Percentiles rank a stretch among this genome's conserved stretches.
These are phyloP conservation scores for Purpureocillium takamizusanense DNA, from an alignment of 2,329 filamentous ascomycete genomes.

Conservation along the genomic window DNA sequence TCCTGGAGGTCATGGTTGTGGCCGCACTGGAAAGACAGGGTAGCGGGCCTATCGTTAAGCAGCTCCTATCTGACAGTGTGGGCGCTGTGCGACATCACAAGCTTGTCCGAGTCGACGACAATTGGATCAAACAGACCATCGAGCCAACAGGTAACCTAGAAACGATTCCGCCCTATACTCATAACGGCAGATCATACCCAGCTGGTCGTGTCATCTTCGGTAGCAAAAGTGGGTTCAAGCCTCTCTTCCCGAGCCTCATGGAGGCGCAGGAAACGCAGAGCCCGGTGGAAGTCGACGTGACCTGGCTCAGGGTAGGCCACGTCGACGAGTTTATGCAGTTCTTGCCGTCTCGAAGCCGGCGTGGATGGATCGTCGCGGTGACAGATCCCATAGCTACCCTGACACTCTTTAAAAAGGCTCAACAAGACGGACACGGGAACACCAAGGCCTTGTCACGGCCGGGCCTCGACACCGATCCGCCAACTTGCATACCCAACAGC, in stretches of 20 bases:
- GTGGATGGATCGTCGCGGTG: slow-evolving; percentile 16
- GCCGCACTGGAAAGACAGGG: slow-evolving; percentile 11
- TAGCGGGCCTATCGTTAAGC: neutral
- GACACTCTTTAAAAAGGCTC: slow-evolving; percentile 12
- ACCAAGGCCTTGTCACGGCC: neutral
- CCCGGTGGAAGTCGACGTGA: slow-evolving; percentile 20
- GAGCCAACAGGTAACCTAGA: slow-evolving; percentile 24
- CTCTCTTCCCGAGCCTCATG: slow-evolving; percentile 17
- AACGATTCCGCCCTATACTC: slow-evolving; percentile 23
- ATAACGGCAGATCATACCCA: slow-evolving; percentile 11
- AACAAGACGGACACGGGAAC: slow-evolving; percentile 14
- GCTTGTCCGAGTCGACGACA: neutral
- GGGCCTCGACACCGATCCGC: neutral
- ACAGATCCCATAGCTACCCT: slow-evolving; percentile 14
- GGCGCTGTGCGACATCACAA: slow-evolving; percentile 22
- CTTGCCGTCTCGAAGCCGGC: slow-evolving; percentile 12
- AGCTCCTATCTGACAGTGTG: slow-evolving; percentile 17
- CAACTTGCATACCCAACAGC: neutral
- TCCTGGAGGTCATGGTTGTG: slow-evolving; percentile 22
- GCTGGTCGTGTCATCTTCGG: slow-evolving; percentile 14
- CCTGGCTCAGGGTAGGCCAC: slow-evolving; percentile 16
- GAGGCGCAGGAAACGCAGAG: slow-evolving; percentile 22
- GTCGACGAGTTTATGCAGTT: slow-evolving; percentile 19
- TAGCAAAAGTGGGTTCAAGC: neutral
- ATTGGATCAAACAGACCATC: slow-evolving; percentile 8